Evolutionary conservation across 495 filamentous ascomycete genomes (phyloP), one percentile per base, ranked within the genome.

Genomic region (Aspergillus campestris): DNA sequence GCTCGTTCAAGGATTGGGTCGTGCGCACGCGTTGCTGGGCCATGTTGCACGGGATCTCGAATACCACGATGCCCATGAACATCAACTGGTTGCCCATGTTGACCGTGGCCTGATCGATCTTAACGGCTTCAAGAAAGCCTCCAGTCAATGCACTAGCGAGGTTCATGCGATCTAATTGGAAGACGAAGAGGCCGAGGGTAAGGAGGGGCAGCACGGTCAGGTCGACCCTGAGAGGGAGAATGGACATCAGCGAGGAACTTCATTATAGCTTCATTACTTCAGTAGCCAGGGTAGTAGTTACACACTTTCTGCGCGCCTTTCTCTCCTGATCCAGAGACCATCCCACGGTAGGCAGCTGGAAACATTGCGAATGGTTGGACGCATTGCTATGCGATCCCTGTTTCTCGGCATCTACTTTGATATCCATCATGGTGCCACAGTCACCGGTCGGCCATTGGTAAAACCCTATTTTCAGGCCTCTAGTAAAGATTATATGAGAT

Each of bases 21-120:
- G 18, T 24, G 18, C 18, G 18, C 18, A 24, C 49, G 0, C 69
- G 60, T 45, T 81, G 76, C 12, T 81, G 54, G 6, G 81, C 58
- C 0, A 80, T 61, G 46, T 80, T 80, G 18, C 70, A 76, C 0
- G 77, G 76, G 8, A 82, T 76, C 45, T 81, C 79, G 0, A 74
- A 65, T 10, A 80, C 50, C 1, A 80, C 77, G 12, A 81, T 78
- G 0, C 77, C 77, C 6, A 71, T 67, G 0, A 72, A 76, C 0
- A 81, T 59, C 29, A 82, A 52, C 49, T 77, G 73, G 3, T 71
- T 66, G 5, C 79, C 79, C 34, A 77, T 54, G 31, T 82, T 82
- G 49, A 81, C 67, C 56, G 81, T 73, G 44, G 76, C 73, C 5
- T 75, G 75, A 4, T 62, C 73, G 49, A 82, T 74, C 12, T 65